A percentile compares a stretch with the other conserved stretches of the same genome.
Conservation (phyloP, 2,329 filamentous ascomycete species). For the Rachicladosporium sp. region DNA sequence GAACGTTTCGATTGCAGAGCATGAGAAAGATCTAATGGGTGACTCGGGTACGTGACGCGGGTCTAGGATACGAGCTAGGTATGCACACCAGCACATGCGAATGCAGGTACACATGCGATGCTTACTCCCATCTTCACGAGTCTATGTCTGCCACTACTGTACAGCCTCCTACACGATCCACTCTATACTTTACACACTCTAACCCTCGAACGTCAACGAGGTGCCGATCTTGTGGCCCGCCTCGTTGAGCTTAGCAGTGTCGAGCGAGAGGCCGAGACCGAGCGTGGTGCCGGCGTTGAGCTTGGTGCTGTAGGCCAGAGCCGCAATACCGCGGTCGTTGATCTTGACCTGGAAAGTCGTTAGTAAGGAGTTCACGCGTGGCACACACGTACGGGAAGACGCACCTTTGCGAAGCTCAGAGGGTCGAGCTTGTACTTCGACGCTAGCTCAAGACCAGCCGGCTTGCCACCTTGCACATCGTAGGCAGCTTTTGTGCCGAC, state of each 20-base stretch:
- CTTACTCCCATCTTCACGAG: no score
- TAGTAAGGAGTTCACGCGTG: neutral
- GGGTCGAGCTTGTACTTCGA: constrained; percentile 99
- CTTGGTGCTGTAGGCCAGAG: constrained; percentile 97
- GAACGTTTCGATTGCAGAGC: no score
- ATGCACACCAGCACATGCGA: no score
- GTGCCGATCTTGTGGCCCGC: constrained; percentile 92
- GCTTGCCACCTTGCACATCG: constrained; percentile 91
- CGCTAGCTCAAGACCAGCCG: constrained; percentile 91
- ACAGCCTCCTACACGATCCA: no score
- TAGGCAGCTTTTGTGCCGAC: constrained; percentile 96
- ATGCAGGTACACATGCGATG: no score
- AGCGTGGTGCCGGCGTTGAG: constrained; percentile 95
- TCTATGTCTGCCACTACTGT: no score
- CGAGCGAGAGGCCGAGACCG: constrained; percentile 91
- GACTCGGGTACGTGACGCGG: no score
- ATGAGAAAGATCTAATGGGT: no score
- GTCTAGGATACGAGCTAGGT: no score
- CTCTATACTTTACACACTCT: constrained; percentile 23
- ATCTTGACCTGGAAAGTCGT: constrained; percentile 72
- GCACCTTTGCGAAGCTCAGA: constrained; percentile 88
- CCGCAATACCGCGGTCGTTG: constrained; percentile 98
- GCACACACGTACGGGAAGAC: no score
- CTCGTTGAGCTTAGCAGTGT: constrained; percentile 99
- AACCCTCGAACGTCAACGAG: constrained; percentile 83